Percentiles rank a stretch among this genome's conserved stretches.
Evolutionary conservation across 1,139 yeast genomes (phyloP).

Genomic region (Kluyveromyces sp.): DNA sequence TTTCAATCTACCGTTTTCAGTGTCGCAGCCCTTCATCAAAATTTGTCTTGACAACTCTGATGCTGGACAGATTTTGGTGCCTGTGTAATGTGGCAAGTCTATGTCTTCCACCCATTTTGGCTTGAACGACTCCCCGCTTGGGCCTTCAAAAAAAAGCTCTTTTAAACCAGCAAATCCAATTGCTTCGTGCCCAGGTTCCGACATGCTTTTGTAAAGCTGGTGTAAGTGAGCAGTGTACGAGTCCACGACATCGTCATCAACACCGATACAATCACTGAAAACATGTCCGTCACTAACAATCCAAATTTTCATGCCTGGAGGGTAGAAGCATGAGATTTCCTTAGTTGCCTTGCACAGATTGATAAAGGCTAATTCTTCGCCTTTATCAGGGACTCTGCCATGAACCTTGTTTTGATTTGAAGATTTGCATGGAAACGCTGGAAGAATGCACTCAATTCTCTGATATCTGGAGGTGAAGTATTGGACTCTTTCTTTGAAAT

Average conservation of each 20-base stretch:
- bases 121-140: constrained; percentile 24
- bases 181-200: constrained; percentile 24
- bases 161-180: constrained; percentile 37
- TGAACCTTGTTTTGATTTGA: constrained; percentile 50
- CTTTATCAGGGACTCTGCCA: constrained; percentile 45
- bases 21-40: constrained; percentile 38
- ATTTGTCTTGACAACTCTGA: constrained; percentile 36
- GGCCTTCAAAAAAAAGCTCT: constrained; percentile 33
- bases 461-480: constrained; percentile 44
- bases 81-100: constrained; percentile 33
- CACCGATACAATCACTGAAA: constrained; percentile 54
- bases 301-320: constrained; percentile 50
- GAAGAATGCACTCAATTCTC: constrained; percentile 50
- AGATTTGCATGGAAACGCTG: constrained; percentile 61
- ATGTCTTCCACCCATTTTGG: constrained; percentile 27
- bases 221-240: constrained; percentile 41
- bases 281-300: constrained; percentile 63
- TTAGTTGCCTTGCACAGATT: constrained; percentile 31
- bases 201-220: constrained; percentile 36
- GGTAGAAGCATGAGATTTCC: constrained; percentile 37
- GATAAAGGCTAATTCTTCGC: constrained; percentile 37
- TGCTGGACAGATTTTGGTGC: constrained; percentile 32
- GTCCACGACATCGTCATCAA: constrained; percentile 48
- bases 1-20: constrained; percentile 36
- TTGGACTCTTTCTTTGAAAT: constrained; percentile 38